Percentiles rank a stretch among this genome's conserved stretches.
Evolutionary conservation across 257 asterid species (phyloP).

Genomic region (Solanum microdontum): DNA sequence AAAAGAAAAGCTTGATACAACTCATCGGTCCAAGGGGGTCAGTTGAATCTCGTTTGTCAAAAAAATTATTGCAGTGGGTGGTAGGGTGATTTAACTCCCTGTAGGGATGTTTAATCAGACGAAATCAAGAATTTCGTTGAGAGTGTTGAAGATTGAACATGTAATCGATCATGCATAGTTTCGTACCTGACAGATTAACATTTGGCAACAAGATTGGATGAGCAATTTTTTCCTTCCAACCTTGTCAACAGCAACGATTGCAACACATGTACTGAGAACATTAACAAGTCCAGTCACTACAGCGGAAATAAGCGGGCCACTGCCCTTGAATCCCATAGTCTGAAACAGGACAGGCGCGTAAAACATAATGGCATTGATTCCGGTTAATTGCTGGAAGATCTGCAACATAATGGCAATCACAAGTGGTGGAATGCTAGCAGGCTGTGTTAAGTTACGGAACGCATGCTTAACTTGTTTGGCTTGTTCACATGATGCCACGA

Average conservation of each 20-base stretch:
- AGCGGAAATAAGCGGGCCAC: neutral
- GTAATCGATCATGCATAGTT: neutral
- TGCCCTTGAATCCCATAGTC: neutral
- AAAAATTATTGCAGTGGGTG: neutral
- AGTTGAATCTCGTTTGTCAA: neutral
- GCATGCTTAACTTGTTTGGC: slow-evolving; percentile 1
- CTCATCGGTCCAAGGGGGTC: neutral
- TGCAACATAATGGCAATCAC: slow-evolving; percentile 5
- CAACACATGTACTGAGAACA: neutral
- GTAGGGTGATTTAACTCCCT: neutral
- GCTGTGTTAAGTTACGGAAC: slow-evolving; percentile 9
- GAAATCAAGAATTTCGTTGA: neutral
- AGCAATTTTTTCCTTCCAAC: slow-evolving; percentile 10
- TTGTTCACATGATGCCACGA: slow-evolving; percentile 3
- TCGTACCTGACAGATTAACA: slow-evolving; percentile 7
- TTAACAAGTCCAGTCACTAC: neutral
- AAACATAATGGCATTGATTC: slow-evolving; percentile 13
- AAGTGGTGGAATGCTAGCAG: slow-evolving; percentile 20
- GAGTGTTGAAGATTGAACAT: neutral
- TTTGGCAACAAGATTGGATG: slow-evolving; percentile 7
- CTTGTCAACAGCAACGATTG: neutral
- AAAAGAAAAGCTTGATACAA: neutral
- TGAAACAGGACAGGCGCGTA: slow-evolving; percentile 14
- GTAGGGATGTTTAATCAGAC: neutral
- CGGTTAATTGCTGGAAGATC: slow-evolving; percentile 12